Evolutionary conservation across 805 yeast species (phyloP).

Genomic region (Yarrowia hollandica): DNA sequence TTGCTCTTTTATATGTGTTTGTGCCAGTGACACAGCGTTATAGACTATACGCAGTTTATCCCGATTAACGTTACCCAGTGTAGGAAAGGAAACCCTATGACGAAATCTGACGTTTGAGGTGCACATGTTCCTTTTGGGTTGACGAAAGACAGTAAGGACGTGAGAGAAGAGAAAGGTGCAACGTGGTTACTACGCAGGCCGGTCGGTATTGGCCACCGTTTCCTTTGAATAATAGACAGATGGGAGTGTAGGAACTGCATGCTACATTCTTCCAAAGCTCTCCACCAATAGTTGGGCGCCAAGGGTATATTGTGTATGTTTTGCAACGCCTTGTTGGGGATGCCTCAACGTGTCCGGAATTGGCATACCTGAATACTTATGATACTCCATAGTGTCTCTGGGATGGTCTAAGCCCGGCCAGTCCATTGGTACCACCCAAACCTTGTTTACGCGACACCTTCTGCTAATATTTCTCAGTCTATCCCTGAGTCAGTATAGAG

Average conservation of each 20-base stretch:
- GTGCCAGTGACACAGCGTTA: not conserved
- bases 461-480: not conserved
- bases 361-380: too few species aligned
- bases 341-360: constrained; percentile 1
- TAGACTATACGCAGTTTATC: constrained; percentile 1
- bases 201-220: too few species aligned
- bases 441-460: not conserved
- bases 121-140: constrained; percentile 12
- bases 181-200: not conserved
- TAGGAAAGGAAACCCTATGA: constrained; percentile 8
- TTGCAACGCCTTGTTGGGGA: not conserved
- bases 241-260: not conserved
- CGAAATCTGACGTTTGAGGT: constrained; percentile 22
- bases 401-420: not conserved
- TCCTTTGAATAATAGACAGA: too few species aligned
- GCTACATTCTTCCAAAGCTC: not conserved
- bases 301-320: not conserved
- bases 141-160: not conserved
- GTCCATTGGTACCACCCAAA: not conserved
- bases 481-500: not conserved
- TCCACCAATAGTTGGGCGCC: not conserved
- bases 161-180: not conserved
- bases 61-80: constrained; percentile 2
- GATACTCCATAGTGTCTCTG: too few species aligned
- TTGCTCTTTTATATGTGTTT: constrained; percentile 13